Evolutionary conservation across 1,284 basidiomycete species (phyloP).

Genomic region (Ceratorhiza oryzae-sativae): DNA sequence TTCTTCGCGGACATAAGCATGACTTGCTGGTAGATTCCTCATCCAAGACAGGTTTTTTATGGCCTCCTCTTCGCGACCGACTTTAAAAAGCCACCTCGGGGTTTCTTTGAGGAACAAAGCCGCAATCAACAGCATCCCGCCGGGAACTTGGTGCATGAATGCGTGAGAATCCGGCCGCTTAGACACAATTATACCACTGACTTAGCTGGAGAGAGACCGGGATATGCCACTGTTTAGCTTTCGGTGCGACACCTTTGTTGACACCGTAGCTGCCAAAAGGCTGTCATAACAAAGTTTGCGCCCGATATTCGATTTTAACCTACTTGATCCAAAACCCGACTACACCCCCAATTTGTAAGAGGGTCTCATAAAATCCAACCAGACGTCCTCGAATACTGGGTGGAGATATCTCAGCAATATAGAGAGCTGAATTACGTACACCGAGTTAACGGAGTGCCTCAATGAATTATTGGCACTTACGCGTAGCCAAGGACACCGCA

Average conservation of each 20-base stretch:
- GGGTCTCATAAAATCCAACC: constrained; percentile 60
- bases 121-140: constrained; percentile 56
- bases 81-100: constrained; percentile 59
- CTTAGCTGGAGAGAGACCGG: constrained; percentile 60
- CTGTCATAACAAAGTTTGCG: constrained; percentile 25
- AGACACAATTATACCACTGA: not conserved
- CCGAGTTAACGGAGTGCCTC: too few relatives aligned
- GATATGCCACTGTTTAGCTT: constrained; percentile 57
- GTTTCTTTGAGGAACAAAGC: constrained; percentile 58
- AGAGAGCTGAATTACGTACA: constrained; percentile 49
- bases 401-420: constrained; percentile 55
- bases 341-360: constrained; percentile 52
- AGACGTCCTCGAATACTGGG: constrained; percentile 59
- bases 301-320: constrained; percentile 1
- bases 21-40: constrained; percentile 53
- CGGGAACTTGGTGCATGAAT: constrained; percentile 50
- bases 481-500: constrained; percentile 46
- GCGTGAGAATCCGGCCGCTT: not conserved
- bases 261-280: constrained; percentile 54
- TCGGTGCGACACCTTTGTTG: constrained; percentile 51
- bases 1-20: constrained; percentile 54
- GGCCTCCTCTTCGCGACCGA: constrained; percentile 53
- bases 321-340: constrained; percentile 58
- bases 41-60: constrained; percentile 54
- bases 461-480: not conserved